Base-by-base conservation (phyloP, 2,329 filamentous ascomycete genomes). In the Pseudohalonectria lignicola region DNA sequence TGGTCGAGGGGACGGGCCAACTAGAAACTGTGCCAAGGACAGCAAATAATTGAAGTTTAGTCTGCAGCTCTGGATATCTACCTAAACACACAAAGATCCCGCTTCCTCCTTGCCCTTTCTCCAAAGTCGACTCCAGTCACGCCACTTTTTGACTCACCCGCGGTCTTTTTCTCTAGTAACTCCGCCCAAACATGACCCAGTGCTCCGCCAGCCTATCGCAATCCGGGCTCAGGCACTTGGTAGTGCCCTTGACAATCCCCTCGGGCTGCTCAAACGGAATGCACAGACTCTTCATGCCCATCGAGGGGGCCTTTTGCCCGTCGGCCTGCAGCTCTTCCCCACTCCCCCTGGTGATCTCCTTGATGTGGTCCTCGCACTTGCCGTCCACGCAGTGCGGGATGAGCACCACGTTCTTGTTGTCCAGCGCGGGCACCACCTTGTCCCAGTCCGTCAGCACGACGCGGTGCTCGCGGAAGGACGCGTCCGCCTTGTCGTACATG, bases 101-200 rank as follows among this genome's bases (percentile, higher is more conserved):
- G n/a, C n/a, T n/a, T n/a, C n/a, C n/a, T n/a, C n/a, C n/a, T n/a
- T n/a, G n/a, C n/a, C n/a, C n/a, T n/a, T n/a, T n/a, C n/a, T n/a
- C n/a, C n/a, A n/a, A n/a, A n/a, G n/a, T n/a, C n/a, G n/a, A n/a
- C n/a, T n/a, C n/a, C n/a, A n/a, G n/a, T n/a, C n/a, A n/a, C n/a
- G n/a, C n/a, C n/a, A n/a, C n/a, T n/a, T n/a, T n/a, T n/a, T n/a
- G n/a, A n/a, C n/a, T n/a, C n/a, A n/a, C n/a, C n/a, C n/a, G n/a
- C n/a, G n/a, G n/a, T n/a, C n/a, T n/a, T n/a, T n/a, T n/a, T n/a
- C 31, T 18, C 35, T 69, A 77, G 55, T 77, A 78, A 55, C 71
- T 82, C 64, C 82, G 72, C 53, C 90, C 90, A 62, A 95, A 96
- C 79, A 95, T 82, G 60, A 85, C 84, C 82, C 86, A 96, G 53